Percentiles rank a stretch among this genome's conserved stretches.
phyloP scores from a whole-genome alignment of 2,329 filamentous ascomycete genomes.

The Colletotrichum sp. region DNA sequence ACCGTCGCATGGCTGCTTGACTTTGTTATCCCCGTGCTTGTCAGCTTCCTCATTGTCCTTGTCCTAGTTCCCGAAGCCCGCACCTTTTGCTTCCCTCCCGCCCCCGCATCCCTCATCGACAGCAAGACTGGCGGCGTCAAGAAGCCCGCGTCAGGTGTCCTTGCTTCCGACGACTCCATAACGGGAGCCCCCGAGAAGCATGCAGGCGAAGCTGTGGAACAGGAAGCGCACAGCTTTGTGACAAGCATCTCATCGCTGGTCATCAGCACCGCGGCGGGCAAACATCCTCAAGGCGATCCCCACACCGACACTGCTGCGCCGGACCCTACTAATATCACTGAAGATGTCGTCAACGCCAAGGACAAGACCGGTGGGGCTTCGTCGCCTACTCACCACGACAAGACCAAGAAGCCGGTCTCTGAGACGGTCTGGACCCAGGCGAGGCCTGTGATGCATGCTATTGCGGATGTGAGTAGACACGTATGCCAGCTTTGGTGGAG shows the following conservation, averaged over 20 bases:
- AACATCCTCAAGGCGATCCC: slow-evolving; percentile 72
- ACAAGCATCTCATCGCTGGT: slow-evolving; percentile 72
- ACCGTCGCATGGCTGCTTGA: slow-evolving; percentile 74
- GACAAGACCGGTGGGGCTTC: slow-evolving; percentile 51
- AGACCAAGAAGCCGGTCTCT: slow-evolving; percentile 80
- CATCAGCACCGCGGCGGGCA: slow-evolving; percentile 76
- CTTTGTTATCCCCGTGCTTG: slow-evolving; percentile 67
- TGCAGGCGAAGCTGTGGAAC: slow-evolving; percentile 82
- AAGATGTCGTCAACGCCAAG: slow-evolving; percentile 43
- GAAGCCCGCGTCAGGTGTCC: slow-evolving; percentile 75
- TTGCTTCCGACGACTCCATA: slow-evolving; percentile 77
- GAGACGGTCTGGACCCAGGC: slow-evolving; percentile 79
- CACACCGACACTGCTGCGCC: slow-evolving; percentile 59
- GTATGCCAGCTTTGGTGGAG: no score
- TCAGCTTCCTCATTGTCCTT: slow-evolving; percentile 65
- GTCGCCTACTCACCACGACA: slow-evolving; percentile 63
- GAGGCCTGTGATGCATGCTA: slow-evolving; percentile 69
- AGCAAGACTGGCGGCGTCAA: slow-evolving; percentile 74
- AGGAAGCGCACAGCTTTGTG: slow-evolving; percentile 83
- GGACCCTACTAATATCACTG: slow-evolving; percentile 45
- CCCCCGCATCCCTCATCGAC: slow-evolving; percentile 76
- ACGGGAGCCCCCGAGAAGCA: slow-evolving; percentile 85
- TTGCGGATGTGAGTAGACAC: slow-evolving; percentile 45
- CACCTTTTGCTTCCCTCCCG: slow-evolving; percentile 73
- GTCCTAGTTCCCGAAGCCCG: slow-evolving; percentile 70